Percentiles rank a stretch among this genome's conserved stretches.
These are phyloP conservation scores for Lablab purpureus DNA, from an alignment of 306 rosid genomes.

Conservation along the genomic window DNA sequence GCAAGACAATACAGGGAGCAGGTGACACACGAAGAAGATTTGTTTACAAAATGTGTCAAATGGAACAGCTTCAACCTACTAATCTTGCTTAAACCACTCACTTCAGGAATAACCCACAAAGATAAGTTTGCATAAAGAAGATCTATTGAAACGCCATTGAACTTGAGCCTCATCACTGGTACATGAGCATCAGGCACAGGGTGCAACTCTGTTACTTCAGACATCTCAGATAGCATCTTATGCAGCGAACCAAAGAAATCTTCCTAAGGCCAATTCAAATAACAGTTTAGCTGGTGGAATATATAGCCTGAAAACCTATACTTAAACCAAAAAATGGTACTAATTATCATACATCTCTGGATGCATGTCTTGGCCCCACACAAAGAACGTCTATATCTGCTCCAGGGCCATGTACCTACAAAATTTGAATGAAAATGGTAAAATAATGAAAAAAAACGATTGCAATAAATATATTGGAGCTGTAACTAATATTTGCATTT, in stretches of 20 bases:
- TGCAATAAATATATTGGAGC: not conserved
- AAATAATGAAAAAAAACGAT: not conserved
- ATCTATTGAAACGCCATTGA: slow-evolving; percentile 82
- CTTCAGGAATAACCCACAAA: slow-evolving; percentile 93
- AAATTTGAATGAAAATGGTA: slow-evolving; percentile 29
- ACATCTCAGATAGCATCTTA: slow-evolving; percentile 81
- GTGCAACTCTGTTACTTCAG: slow-evolving; percentile 91
- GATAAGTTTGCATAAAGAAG: slow-evolving; percentile 90
- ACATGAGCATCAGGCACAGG: slow-evolving; percentile 99
- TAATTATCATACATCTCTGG: slow-evolving; percentile 74
- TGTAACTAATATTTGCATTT: slow-evolving; percentile 8
- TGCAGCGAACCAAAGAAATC: slow-evolving; percentile 90
- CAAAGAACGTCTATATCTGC: slow-evolving; percentile 95
- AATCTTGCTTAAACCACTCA: slow-evolving; percentile 51
- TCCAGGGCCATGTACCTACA: slow-evolving; percentile 96
- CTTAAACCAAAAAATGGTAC: slow-evolving; percentile 32
- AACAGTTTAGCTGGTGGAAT: slow-evolving; percentile 30
- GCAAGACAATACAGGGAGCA: slow-evolving; percentile 16
- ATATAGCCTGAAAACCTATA: slow-evolving; percentile 24
- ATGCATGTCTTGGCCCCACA: slow-evolving; percentile 94
- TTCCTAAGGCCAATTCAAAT: slow-evolving; percentile 62
- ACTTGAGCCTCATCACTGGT: slow-evolving; percentile 83
- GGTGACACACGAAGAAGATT: slow-evolving; percentile 19
- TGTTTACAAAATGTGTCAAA: slow-evolving; percentile 26
- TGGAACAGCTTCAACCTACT: not conserved